These are phyloP conservation scores for Sphaerostilbella broomeana DNA, from an alignment of 2,329 filamentous ascomycete species.

Conservation along the genomic window DNA sequence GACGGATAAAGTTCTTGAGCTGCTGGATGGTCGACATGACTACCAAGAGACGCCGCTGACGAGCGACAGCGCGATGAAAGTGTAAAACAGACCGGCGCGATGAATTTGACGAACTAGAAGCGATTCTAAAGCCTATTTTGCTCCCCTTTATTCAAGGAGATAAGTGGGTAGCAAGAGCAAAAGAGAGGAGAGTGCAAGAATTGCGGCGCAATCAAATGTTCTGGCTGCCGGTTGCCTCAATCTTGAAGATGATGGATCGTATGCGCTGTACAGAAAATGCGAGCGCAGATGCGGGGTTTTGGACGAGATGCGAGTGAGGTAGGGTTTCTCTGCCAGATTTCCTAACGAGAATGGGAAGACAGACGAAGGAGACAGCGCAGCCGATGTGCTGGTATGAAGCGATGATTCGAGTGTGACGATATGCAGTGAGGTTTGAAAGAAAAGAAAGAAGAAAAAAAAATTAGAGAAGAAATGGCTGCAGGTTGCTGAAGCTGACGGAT, in stretches of 20 bases:
- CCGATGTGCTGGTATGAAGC: background rate
- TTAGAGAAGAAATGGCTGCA: background rate
- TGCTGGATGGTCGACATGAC: conserved; percentile 77
- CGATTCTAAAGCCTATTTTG: background rate
- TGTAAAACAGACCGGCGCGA: conserved; percentile 1
- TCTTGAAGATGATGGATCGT: conserved; percentile 1
- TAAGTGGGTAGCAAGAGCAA: background rate
- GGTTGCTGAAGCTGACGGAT: conserved; percentile 1
- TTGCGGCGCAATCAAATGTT: background rate
- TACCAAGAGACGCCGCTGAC: conserved; percentile 16
- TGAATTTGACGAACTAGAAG: background rate
- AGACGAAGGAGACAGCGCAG: conserved; percentile 2
- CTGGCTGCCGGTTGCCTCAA: background rate
- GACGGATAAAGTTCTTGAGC: conserved; percentile 95
- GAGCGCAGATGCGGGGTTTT: conserved; percentile 13
- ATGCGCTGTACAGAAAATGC: conserved; percentile 1
- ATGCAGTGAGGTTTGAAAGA: background rate
- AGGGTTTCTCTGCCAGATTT: background rate
- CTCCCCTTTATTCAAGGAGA: background rate
- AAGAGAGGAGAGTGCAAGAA: background rate
- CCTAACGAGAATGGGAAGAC: background rate
- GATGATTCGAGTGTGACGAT: conserved; percentile 1
- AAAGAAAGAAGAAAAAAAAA: background rate
- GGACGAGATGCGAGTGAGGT: conserved; percentile 4
- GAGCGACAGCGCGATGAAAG: conserved; percentile 14